Evolutionary conservation across 75 land plant genomes (phyloP).

Genomic region (Selaginella tamariscina): DNA sequence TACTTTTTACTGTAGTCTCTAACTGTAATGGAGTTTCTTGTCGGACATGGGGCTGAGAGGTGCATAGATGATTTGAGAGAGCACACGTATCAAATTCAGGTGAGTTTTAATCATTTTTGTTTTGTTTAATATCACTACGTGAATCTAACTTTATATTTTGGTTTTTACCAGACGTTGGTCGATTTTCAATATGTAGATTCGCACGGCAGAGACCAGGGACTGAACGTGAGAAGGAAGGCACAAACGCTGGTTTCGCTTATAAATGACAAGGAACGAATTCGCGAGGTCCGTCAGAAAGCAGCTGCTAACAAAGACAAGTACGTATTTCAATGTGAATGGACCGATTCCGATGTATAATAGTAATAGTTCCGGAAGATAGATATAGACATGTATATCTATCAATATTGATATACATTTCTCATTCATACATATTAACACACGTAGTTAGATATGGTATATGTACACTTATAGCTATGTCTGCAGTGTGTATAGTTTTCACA

Average conservation of each 20-base stretch:
- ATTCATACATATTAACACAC: no score
- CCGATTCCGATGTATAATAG: no score
- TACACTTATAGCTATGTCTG: no score
- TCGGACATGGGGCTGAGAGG: conserved; percentile 31
- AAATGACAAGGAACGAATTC: conserved; percentile 62
- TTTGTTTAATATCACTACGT: no score
- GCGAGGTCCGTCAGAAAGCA: conserved; percentile 66
- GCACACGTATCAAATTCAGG: conserved; percentile 24
- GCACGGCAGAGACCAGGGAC: conserved; percentile 67
- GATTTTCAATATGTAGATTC: conserved; percentile 63
- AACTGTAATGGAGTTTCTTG: conserved; percentile 50
- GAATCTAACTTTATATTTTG: conserved; percentile 1
- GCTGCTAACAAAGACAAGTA: conserved; percentile 71
- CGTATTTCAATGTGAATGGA: conserved; percentile 13
- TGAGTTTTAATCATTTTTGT: no score
- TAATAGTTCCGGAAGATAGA: no score
- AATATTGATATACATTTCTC: no score
- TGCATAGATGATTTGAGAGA: conserved; percentile 24
- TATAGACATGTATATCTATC: no score
- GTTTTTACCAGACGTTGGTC: conserved; percentile 37
- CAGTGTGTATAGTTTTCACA: no score
- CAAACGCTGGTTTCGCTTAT: conserved; percentile 42
- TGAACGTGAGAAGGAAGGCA: conserved; percentile 71
- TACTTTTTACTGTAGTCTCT: conserved; percentile 39
- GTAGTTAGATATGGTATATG: no score